phyloP scores from a whole-genome alignment of 306 rosid genomes.

The Mimosa bimucronata region DNA sequence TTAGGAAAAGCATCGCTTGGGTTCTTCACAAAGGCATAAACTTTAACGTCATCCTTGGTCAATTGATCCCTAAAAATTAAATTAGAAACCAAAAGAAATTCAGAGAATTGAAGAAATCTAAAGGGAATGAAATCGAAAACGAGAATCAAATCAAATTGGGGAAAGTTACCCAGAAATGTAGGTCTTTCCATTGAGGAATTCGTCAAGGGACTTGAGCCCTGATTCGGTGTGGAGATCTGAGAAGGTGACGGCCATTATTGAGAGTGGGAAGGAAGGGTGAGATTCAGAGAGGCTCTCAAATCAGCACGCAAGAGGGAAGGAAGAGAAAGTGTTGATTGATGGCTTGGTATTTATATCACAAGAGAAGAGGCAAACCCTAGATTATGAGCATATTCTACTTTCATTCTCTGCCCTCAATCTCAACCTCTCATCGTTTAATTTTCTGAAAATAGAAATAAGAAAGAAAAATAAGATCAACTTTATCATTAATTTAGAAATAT shows the following conservation, averaged over 20 bases:
- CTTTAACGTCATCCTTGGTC: constrained; percentile 84
- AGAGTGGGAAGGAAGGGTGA: not conserved
- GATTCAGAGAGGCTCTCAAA: not conserved
- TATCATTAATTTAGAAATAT: no score
- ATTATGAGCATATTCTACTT: constrained; percentile 6
- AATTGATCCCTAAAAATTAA: constrained; percentile 55
- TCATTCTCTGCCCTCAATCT: not conserved
- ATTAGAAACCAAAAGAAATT: constrained; percentile 11
- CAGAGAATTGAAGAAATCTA: constrained; percentile 7
- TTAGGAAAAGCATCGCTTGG: constrained; percentile 55
- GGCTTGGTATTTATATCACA: constrained; percentile 21
- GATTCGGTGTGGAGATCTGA: constrained; percentile 82
- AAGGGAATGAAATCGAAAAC: not conserved
- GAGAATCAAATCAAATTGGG: not conserved
- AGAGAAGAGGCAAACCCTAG: constrained; percentile 33
- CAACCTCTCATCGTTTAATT: not conserved
- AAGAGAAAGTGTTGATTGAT: fast-evolving
- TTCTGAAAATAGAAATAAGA: not conserved
- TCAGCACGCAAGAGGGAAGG: not conserved
- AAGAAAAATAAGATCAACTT: no score
- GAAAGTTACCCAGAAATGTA: constrained; percentile 69
- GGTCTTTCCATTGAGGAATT: constrained; percentile 66
- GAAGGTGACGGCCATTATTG: constrained; percentile 78
- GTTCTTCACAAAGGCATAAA: constrained; percentile 67
- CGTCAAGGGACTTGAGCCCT: constrained; percentile 77